Conservation (phyloP, 2,329 filamentous ascomycete genomes). For the Lecanosticta acicola region DNA sequence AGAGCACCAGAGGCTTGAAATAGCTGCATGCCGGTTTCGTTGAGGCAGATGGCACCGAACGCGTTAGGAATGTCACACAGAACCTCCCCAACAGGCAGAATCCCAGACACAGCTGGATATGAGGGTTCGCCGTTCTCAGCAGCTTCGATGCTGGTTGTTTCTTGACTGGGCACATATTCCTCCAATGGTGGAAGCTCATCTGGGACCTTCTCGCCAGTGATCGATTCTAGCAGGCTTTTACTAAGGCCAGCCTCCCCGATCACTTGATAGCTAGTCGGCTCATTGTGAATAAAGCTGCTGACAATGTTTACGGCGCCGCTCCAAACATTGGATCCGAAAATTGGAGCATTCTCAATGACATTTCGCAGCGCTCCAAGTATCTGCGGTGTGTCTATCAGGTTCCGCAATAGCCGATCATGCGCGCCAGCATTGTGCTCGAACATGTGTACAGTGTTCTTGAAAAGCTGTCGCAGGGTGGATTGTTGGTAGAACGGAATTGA, state of each 20-base stretch:
- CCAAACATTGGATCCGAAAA: constrained; percentile 92
- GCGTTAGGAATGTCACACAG: constrained; percentile 81
- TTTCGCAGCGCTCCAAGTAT: constrained; percentile 71
- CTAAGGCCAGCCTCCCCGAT: constrained; percentile 92
- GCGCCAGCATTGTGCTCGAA: constrained; percentile 79
- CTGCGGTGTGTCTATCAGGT: constrained; percentile 87
- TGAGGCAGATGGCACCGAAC: constrained; percentile 89
- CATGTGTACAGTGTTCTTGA: constrained; percentile 95
- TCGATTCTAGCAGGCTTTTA: constrained; percentile 74
- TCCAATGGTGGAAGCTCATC: constrained; percentile 21
- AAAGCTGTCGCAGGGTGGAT: constrained; percentile 84
- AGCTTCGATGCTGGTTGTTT: constrained; percentile 6
- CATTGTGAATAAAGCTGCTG: constrained; percentile 96
- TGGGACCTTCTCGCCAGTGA: constrained; percentile 47
- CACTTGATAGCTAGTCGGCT: constrained; percentile 93
- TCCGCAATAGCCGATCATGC: constrained; percentile 83
- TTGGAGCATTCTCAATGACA: constrained; percentile 71
- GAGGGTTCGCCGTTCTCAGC: constrained; percentile 21
- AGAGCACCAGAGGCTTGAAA: constrained; percentile 79
- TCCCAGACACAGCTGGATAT: constrained; percentile 46
- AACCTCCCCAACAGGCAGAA: constrained; percentile 81
- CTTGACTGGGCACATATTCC: constrained; percentile 15
- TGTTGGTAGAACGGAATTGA: constrained; percentile 89
- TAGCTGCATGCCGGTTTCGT: constrained; percentile 77
- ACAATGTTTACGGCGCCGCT: constrained; percentile 87